phyloP scores from a whole-genome alignment of 179 eudicot genomes.

The Beta lomatogona region DNA sequence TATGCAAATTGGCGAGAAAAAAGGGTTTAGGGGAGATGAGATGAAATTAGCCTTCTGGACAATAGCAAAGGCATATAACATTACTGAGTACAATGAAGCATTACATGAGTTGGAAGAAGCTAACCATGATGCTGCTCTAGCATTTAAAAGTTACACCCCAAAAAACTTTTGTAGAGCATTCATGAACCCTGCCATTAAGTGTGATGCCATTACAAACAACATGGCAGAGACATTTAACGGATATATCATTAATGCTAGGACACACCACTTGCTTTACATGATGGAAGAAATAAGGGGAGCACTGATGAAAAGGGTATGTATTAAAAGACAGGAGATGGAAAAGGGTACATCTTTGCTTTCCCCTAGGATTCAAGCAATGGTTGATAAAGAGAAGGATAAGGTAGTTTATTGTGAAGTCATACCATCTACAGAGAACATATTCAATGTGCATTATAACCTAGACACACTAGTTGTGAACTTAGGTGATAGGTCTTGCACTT shows the following conservation, averaged over 20 bases:
- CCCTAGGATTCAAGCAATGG: background rate
- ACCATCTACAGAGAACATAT: too few species aligned
- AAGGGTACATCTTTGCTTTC: background rate
- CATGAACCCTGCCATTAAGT: background rate
- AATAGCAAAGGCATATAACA: background rate
- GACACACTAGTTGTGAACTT: too few species aligned
- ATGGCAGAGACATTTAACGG: background rate
- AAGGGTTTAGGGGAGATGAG: background rate
- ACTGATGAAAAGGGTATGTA: background rate
- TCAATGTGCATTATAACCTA: too few species aligned
- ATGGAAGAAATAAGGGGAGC: background rate
- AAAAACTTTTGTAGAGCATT: background rate
- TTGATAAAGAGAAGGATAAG: background rate
- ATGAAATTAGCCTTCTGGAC: constrained; percentile 11
- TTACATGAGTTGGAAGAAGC: too few species aligned
- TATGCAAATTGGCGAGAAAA: background rate
- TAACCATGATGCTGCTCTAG: background rate
- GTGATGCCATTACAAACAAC: background rate
- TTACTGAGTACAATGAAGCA: too few species aligned
- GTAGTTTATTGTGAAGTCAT: too few species aligned
- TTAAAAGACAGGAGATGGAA: background rate
- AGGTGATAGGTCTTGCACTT: too few species aligned
- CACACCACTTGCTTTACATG: background rate
- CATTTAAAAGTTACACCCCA: background rate
- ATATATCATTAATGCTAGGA: background rate